Evolutionary conservation across 2,329 filamentous ascomycete species (phyloP).

Genomic region (Cryphonectria nitschkei): DNA sequence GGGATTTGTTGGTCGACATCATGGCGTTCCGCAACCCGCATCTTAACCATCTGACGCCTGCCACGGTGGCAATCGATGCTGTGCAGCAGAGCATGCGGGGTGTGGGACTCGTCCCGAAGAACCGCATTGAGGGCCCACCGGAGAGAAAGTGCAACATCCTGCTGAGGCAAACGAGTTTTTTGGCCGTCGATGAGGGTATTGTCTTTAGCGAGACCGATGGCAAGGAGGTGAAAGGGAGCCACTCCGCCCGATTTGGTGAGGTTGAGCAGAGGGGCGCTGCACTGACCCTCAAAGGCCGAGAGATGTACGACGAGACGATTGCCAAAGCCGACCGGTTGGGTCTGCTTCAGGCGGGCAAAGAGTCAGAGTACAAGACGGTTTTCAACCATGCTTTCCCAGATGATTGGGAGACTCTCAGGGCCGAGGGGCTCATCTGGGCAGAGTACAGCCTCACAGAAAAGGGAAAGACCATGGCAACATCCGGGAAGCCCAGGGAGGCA

Average conservation of each 20-base stretch:
- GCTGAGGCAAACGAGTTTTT: conserved; percentile 57
- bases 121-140: conserved; percentile 56
- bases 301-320: conserved; percentile 51
- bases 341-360: not conserved
- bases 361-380: conserved; percentile 2
- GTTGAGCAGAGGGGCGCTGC: conserved; percentile 57
- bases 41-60: conserved; percentile 58
- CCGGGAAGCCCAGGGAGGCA: not conserved
- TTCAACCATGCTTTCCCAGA: conserved; percentile 45
- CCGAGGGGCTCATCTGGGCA: conserved; percentile 44
- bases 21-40: conserved; percentile 44
- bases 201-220: conserved; percentile 38
- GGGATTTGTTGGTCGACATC: conserved; percentile 42
- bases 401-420: conserved; percentile 42
- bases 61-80: conserved; percentile 51
- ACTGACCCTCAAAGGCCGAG: conserved; percentile 48
- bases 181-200: conserved; percentile 53
- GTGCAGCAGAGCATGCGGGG: conserved; percentile 48
- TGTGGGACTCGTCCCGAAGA: conserved; percentile 48
- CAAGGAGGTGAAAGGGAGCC: conserved; percentile 33
- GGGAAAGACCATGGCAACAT: not conserved
- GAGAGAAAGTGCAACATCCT: conserved; percentile 48
- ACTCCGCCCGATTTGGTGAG: conserved; percentile 56
- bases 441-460: conserved; percentile 38
- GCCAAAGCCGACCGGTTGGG: conserved; percentile 34